Evolutionary conservation across 2,329 filamentous ascomycete genomes (phyloP), one percentile per base, ranked within the genome.

Genomic region (Pyricularia grisea): DNA sequence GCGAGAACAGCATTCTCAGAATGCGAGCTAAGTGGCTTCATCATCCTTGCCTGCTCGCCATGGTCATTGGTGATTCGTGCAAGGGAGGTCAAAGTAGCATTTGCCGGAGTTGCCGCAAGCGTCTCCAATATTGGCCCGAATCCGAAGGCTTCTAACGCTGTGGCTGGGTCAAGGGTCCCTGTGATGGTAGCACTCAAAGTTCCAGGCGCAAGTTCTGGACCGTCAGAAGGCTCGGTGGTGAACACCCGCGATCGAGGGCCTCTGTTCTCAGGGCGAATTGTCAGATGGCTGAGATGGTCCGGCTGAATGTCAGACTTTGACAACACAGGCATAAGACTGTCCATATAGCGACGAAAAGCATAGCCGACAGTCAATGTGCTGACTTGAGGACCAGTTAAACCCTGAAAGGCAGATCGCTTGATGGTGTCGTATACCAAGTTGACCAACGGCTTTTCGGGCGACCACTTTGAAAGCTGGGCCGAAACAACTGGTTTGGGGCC

Each of bases 221-320:
- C 28, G 27, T 68, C 23, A 9, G 33, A 58, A 23, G 31, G 20
- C 42, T 67, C 31, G 4, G 66, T 42, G 17, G 33, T 27, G 20
- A 58, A 67, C 42, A 67, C 66, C 27, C 55, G 50, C 11, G 42
- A 67, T 23, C 66, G 31, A 12, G 66, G 42, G 11, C 25, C 55
- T n/a, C 66, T 27, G 11, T 20, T 67, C 20, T 67, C 66, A 20
- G 55, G 66, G 50, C 71, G 74, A 28, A 83, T 75, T 68, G 79
- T 77, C 33, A 82, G 78, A 25, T 79, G 77, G 33, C 76, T 72
- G 58, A 83, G 73, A 67, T 82, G 77, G 17, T 73, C 65, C 23
- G 81, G 81, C 69, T 83, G 81, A n/a, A 74, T 74, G 42, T 78
- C 74, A 4, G 73, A 73, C 50, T 74, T 73, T 71, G 79, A 73